Base-by-base conservation (phyloP, 2,329 filamentous ascomycete species). In the Acephala macrosclerotiorum region DNA sequence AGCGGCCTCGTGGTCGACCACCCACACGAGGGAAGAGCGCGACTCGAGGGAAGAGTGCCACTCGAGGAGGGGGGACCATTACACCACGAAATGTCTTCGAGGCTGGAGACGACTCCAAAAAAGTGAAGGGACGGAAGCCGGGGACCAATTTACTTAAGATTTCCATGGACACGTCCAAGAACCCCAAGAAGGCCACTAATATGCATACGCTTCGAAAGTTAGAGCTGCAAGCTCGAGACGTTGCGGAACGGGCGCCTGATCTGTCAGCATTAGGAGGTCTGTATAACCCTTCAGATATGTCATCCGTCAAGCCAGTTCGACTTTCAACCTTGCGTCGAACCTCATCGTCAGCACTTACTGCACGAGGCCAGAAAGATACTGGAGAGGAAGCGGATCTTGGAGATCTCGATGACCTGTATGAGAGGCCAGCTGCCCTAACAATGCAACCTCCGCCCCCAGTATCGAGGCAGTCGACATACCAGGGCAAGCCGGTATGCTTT, bases 151-250 rank as follows among this genome's bases (percentile, higher is more conserved):
- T 74, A 22, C 60, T 70, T 3, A 65, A 68, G 40, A 68, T 47
- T 36, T 65, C 82, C 65, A 72, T 72, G 16, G 81, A 87, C 72
- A 70, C 80, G 9, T 77, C 70, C 1, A 83, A 78, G 66, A 68
- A 74, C 0, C 78, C 80, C 0, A 83, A 79, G 55, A 65, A 80
- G 11, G 83, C 86, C 49, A 73, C 62, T 1, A 80, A 74, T 4
- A 70, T 76, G 66, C 80, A 77, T 11, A 67, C 77, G 9, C 71
- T 73, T 29, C 80, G 83, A 38, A 74, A 81, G 22, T 78, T 82
- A 2, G 77, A 83, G 64, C 77, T 83, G 36, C 74, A 75, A 47
- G 78, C 76, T 6, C 81, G 82, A 33, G 80, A 82, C 22, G 79
- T 77, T 61, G 80, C 80, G 53, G 84, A 86, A 35, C 66, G 67